Base-by-base conservation (phyloP, 192 early-diverging fungal species). In the Lobosporangium transversale region DNA sequence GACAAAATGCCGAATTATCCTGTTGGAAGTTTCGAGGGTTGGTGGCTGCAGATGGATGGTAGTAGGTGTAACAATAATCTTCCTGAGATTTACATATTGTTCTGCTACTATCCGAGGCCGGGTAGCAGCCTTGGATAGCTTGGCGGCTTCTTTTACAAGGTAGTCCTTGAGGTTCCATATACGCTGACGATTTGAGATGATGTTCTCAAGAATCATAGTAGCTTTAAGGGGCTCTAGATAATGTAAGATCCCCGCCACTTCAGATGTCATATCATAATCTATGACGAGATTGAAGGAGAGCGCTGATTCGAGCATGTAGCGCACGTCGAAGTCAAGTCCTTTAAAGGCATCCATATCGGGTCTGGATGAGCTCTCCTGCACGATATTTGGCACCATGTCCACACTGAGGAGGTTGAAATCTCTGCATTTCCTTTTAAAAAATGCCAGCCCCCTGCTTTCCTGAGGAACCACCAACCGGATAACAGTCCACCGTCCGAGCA, bases 1-100 rank as follows among this genome's bases (percentile, higher is more conserved):
- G 9, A 53, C 51, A 73, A 83, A 90, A 23, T 88, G 80, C 3
- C 93, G 86, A 3, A 92, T 68, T n/a, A 92, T 81, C 18, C 93
- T 85, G 68, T 94, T 94, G n/a, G 87, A 82, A 0, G 87, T 86
- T 57, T 94, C 93, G 29, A 89, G 76, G 0, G 86, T 80, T 0
- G 88, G 89, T 0, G 88, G 85, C 14, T 84, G 80, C n/a, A 90
- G 67, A 68, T 90, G 89, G 18, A 91, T 70, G 2, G 79, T 80
- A 1, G 90, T 88, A 0, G 93, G 93, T 0, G 93, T 92, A 6
- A 94, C 75, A n/a, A 90, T 62, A 1, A 87, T 60, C 53, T 88
- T 89, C 1, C 86, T 67, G 7, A 90, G 66, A 26, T 79, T 50
- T 14, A 84, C 80, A 30, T 83, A 84, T 50, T 87, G 78, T 7